These are phyloP conservation scores for Medicago truncatula DNA, from an alignment of 306 rosid genomes.

Conservation along the genomic window DNA sequence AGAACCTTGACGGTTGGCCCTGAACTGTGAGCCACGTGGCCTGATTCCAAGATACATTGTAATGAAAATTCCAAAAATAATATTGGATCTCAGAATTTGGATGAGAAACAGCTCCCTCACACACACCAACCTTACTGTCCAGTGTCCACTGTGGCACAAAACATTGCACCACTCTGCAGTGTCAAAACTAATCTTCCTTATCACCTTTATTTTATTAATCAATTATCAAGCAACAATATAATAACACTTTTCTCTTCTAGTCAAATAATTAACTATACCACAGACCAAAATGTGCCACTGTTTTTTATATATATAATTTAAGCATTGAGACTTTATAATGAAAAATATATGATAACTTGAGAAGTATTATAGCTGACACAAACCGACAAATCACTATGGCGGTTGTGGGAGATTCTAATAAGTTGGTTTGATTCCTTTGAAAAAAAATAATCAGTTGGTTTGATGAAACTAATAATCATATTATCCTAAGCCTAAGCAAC, in stretches of 20 bases:
- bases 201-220: conserved; percentile 14
- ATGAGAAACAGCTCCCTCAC: conserved; percentile 36
- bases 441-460: conserved; percentile 27
- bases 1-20: conserved; percentile 37
- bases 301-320: conserved; percentile 11
- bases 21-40: conserved; percentile 54
- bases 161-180: conserved; percentile 4
- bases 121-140: conserved; percentile 22
- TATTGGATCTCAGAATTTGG: conserved; percentile 46
- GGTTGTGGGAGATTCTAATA: conserved; percentile 53
- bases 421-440: conserved; percentile 43
- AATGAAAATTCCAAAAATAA: conserved; percentile 2
- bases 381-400: conserved; percentile 70
- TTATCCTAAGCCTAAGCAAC: conserved; percentile 52
- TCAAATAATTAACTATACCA: conserved; percentile 58
- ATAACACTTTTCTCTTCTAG: conserved; percentile 36
- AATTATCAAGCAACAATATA: conserved; percentile 16
- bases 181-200: background rate
- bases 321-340: background rate
- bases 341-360: background rate
- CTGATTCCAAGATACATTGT: conserved; percentile 37
- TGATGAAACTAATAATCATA: conserved; percentile 53
- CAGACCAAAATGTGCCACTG: conserved; percentile 48
- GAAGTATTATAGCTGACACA: conserved; percentile 38
- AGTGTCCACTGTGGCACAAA: conserved; percentile 37